These are phyloP conservation scores for Acacia melanoxylon DNA, from an alignment of 306 rosid genomes.

Conservation along the genomic window DNA sequence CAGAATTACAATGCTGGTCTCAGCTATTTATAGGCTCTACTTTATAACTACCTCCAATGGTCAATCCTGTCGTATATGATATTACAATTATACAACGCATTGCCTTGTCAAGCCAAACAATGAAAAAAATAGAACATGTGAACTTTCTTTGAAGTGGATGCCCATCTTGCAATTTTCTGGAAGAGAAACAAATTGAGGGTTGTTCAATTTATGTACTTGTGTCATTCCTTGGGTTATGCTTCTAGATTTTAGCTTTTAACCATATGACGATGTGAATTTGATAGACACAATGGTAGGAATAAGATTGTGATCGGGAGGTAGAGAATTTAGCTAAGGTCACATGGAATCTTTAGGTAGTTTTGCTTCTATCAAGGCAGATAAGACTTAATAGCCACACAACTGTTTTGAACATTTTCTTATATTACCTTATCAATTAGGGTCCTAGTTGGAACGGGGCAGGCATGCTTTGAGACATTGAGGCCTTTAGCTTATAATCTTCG, in stretches of 20 bases:
- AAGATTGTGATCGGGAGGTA: slow-evolving; percentile 20
- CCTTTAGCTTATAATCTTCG: slow-evolving; percentile 98
- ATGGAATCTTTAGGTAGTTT: not conserved
- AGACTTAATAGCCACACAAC: slow-evolving; percentile 10
- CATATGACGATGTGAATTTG: not conserved
- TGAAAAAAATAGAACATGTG: not conserved
- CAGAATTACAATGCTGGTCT: not conserved
- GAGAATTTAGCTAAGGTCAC: slow-evolving; percentile 3
- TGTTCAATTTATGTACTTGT: not conserved
- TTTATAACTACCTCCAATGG: not conserved
- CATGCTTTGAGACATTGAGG: slow-evolving; percentile 96
- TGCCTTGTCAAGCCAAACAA: not conserved
- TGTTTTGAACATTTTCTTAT: slow-evolving; percentile 29
- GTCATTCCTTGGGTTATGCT: slow-evolving; percentile 3
- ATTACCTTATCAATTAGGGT: slow-evolving; percentile 55
- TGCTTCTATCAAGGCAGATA: not conserved
- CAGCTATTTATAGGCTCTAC: not conserved
- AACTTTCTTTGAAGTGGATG: slow-evolving; percentile 2
- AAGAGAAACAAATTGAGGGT: not conserved
- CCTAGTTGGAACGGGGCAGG: slow-evolving; percentile 94
- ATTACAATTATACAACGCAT: not conserved
- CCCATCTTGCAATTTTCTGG: slow-evolving; percentile 8
- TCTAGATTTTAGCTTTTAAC: slow-evolving; percentile 20
- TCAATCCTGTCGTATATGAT: too few species aligned
- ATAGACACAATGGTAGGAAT: not conserved